Evolutionary conservation across 2,329 filamentous ascomycete genomes (phyloP), one percentile per base, ranked within the genome.

Genomic region (Fusarium sp.): DNA sequence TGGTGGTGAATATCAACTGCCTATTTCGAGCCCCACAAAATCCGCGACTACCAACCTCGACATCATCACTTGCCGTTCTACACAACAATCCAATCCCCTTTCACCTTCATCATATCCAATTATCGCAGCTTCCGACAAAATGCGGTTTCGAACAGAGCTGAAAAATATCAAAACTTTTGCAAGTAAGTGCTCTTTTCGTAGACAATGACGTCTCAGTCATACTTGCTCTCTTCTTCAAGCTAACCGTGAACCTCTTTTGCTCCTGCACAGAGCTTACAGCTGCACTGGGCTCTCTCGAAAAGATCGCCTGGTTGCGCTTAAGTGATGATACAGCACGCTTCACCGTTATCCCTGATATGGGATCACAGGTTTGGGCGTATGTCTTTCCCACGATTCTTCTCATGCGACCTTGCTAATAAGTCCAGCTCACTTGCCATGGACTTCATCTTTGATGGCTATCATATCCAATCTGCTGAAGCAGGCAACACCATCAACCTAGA

Each of bases 401-500:
- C 28, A 14, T 7, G 31, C 22, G n/a, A n/a, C 21, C 28, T 47
- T 62, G 43, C 65, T 62, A 39, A 68, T 28, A 46, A 49, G 17
- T 28, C 5, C 65, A 89, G 87, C 42, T 87, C 86, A 45, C 81
- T 90, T 26, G 81, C 83, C 24, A 87, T 92, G 86, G 93, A 97
- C 76, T 90, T 94, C 72, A 94, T 99, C 74, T 98, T 99, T 79
- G 87, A 94, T 77, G 84, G 86, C 70, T 97, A 97, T 82, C 88
- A 89, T 55, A 90, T 98, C 71, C 92, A 97, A 78, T 97, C 94
- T 50, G 92, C 92, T 51, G 91, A 94, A 47, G 84, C 84, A 39
- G 85, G 89, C 79, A 97, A 97, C 80, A 93, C 94, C 54, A 98
- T 99, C 82, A 98, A 99, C 81, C 91, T 99, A 68, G 96, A 99